phyloP scores from a whole-genome alignment of 352 stramenopile genomes.

The Pythium coloratum region DNA sequence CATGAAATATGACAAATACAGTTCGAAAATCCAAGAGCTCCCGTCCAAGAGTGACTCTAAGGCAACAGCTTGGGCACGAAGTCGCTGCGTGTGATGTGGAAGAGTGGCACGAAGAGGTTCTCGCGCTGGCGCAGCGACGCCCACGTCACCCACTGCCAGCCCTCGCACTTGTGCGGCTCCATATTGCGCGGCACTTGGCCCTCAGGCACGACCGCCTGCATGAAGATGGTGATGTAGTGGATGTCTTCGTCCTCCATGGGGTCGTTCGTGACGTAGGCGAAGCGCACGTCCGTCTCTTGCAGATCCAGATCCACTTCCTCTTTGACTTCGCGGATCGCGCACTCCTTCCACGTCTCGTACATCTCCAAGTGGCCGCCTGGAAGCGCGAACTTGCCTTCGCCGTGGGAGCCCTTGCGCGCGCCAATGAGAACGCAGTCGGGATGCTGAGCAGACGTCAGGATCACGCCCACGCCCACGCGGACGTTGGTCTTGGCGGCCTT shows the following conservation, averaged over 20 bases:
- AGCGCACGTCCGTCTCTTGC: constrained; percentile 32
- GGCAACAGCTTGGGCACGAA: constrained; percentile 40
- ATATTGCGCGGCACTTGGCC: constrained; percentile 64
- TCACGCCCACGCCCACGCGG: constrained; percentile 74
- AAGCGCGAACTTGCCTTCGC: constrained; percentile 72
- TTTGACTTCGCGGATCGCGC: constrained; percentile 77
- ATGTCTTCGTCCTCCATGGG: constrained; percentile 78
- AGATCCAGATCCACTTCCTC: constrained; percentile 81
- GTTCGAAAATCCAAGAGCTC: neutral
- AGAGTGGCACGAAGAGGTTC: constrained; percentile 76
- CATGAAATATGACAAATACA: constrained; percentile 4
- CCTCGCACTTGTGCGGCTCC: constrained; percentile 83
- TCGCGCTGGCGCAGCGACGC: constrained; percentile 46
- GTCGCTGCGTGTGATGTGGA: constrained; percentile 60
- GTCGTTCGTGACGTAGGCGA: constrained; percentile 83
- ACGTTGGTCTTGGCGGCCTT: constrained; percentile 55
- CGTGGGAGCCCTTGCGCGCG: constrained; percentile 71
- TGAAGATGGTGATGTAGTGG: constrained; percentile 88
- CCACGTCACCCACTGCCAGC: constrained; percentile 71
- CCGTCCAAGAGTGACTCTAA: no score
- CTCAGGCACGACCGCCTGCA: constrained; percentile 59
- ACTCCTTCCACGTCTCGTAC: constrained; percentile 80
- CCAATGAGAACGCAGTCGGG: constrained; percentile 73
- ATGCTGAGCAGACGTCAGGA: constrained; percentile 66
- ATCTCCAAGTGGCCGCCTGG: constrained; percentile 80